These are phyloP conservation scores for Dissophora ornata DNA, from an alignment of 192 early-diverging fungal species.

Conservation along the genomic window DNA sequence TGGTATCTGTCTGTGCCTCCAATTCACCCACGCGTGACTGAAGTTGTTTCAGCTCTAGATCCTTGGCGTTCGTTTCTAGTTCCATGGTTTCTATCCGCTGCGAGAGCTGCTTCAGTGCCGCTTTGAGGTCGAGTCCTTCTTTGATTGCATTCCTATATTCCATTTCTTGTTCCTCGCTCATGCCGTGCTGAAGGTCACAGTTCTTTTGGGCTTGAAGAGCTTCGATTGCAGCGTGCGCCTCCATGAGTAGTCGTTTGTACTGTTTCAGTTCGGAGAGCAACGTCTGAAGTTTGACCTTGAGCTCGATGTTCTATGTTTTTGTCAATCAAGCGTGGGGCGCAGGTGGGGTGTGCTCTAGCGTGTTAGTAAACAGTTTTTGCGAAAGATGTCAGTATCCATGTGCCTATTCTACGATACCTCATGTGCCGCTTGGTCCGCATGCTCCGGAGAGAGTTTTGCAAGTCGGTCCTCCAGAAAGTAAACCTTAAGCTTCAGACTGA, in stretches of 20 bases:
- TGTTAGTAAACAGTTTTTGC: too few species aligned
- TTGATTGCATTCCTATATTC: conserved; percentile 47
- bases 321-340: too few species aligned
- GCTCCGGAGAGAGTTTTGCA: conserved; percentile 63
- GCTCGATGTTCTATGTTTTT: conserved; percentile 59
- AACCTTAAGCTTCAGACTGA: conserved; percentile 64
- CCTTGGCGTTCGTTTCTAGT: conserved; percentile 5
- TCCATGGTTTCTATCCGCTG: conserved; percentile 17
- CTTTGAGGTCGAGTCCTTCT: conserved; percentile 17
- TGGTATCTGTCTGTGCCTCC: conserved; percentile 14
- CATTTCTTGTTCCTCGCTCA: conserved; percentile 52
- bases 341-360: too few species aligned
- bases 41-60: conserved; percentile 14
- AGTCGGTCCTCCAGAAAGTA: conserved; percentile 65
- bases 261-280: conserved; percentile 58
- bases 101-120: conserved; percentile 8
- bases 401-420: too few species aligned
- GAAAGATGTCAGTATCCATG: too few species aligned
- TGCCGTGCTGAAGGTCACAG: conserved; percentile 54
- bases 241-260: conserved; percentile 59
- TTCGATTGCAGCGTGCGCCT: conserved; percentile 59
- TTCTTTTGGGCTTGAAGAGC: conserved; percentile 55
- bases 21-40: conserved; percentile 8
- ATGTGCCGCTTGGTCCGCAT: conserved; percentile 61
- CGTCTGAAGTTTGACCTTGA: conserved; percentile 61